Conservation (phyloP, 257 asterid species). For the Solanum rostratum region DNA sequence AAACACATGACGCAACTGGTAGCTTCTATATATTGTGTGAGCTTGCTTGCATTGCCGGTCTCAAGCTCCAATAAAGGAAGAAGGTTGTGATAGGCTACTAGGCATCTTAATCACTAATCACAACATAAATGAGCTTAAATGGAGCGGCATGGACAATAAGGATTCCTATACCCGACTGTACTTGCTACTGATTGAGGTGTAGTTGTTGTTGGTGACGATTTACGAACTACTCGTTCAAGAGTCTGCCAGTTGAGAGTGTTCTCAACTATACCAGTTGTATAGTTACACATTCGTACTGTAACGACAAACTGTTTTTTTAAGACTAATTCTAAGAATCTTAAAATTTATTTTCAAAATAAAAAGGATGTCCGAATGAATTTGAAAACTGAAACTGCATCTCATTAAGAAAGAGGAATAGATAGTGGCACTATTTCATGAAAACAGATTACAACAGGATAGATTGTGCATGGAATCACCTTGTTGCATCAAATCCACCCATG, state of each 20-base stretch:
- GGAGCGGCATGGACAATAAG: neutral
- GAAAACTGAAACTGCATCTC: neutral
- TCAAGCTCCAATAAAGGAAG: neutral
- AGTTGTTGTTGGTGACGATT: neutral
- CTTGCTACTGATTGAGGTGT: neutral
- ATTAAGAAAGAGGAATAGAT: neutral
- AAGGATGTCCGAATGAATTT: neutral
- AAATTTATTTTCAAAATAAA: neutral
- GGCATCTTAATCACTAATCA: neutral
- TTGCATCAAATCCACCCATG: constrained; percentile 99
- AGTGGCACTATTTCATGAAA: neutral
- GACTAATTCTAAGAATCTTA: neutral
- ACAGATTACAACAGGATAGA: neutral
- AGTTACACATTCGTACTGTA: neutral
- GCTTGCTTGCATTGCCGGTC: neutral
- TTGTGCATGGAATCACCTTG: constrained; percentile 47
- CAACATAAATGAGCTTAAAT: neutral
- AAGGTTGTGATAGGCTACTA: neutral
- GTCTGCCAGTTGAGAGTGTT: neutral
- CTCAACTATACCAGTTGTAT: neutral
- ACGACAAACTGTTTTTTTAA: neutral
- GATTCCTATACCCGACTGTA: neutral
- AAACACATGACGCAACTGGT: neutral
- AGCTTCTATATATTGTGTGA: neutral
- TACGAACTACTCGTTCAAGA: neutral